Evolutionary conservation across 129 eudicot species (phyloP).

Genomic region (Flaveria sonorensis): DNA sequence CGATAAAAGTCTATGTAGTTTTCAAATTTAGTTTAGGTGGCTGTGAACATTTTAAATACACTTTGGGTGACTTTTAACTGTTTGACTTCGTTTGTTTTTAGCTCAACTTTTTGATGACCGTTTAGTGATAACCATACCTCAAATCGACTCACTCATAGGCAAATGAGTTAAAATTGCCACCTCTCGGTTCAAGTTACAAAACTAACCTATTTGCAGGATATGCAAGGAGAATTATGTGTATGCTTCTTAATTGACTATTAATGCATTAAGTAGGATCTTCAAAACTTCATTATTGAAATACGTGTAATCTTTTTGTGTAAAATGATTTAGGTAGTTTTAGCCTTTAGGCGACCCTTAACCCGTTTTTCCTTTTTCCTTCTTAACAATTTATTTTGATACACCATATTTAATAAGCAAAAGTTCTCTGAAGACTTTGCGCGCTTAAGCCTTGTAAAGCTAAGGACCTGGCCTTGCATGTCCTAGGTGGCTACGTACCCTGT

Average conservation of each 20-base stretch:
- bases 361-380: background rate
- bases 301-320: background rate
- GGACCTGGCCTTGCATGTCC: background rate
- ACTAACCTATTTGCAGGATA: background rate
- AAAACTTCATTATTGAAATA: background rate
- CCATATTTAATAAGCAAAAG: background rate
- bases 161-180: conserved; percentile 6
- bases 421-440: too few relatives aligned
- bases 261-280: background rate
- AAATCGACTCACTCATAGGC: background rate
- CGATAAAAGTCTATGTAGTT: too few relatives aligned
- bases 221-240: background rate
- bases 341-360: background rate
- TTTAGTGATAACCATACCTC: too few relatives aligned
- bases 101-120: too few relatives aligned
- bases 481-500: background rate
- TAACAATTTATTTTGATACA: background rate
- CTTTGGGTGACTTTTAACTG: too few relatives aligned
- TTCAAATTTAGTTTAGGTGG: too few relatives aligned
- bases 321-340: too few relatives aligned
- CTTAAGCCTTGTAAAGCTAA: too few relatives aligned
- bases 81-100: too few relatives aligned
- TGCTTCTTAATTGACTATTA: background rate
- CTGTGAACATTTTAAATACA: too few relatives aligned
- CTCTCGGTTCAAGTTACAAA: background rate